Percentiles rank a stretch among this genome's conserved stretches.
These are phyloP conservation scores for Phytophthora citrophthora DNA, from an alignment of 352 stramenopile species.

Conservation along the genomic window DNA sequence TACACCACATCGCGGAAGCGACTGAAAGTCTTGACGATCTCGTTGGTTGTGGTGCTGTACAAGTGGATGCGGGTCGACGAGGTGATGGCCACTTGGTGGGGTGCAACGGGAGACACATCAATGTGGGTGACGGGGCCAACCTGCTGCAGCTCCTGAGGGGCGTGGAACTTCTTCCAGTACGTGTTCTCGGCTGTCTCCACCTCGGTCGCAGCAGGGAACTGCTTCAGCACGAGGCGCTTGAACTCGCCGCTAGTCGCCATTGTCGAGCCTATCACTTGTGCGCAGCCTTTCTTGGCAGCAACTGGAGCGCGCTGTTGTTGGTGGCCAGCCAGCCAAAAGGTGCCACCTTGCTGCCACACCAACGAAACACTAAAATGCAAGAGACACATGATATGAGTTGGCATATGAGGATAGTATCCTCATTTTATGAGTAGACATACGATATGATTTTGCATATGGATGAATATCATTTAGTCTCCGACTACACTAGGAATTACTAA, in stretches of 20 bases:
- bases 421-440: too few species aligned
- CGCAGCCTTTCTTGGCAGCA: conserved; percentile 2
- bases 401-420: too few species aligned
- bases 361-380: not conserved
- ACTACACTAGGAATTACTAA: too few species aligned
- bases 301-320: conserved; percentile 23
- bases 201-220: conserved; percentile 83
- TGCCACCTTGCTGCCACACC: conserved; percentile 1
- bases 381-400: too few species aligned
- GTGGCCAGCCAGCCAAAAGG: conserved; percentile 24
- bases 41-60: conserved; percentile 83
- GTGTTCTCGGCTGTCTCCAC: conserved; percentile 79
- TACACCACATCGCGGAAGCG: conserved; percentile 90
- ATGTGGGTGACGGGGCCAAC: conserved; percentile 87
- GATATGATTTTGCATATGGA: too few species aligned
- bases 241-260: conserved; percentile 85
- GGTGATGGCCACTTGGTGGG: conserved; percentile 87
- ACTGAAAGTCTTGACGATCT: conserved; percentile 90
- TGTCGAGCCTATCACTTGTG: conserved; percentile 2
- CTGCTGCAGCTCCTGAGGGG: conserved; percentile 84
- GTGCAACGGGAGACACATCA: conserved; percentile 78
- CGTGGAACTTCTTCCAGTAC: conserved; percentile 92
- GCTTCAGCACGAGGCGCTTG: conserved; percentile 88
- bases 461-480: too few species aligned
- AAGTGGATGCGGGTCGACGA: conserved; percentile 89